Evolutionary conservation across 768 basidiomycete genomes (phyloP).

Genomic region (Podaxis pistillaris): DNA sequence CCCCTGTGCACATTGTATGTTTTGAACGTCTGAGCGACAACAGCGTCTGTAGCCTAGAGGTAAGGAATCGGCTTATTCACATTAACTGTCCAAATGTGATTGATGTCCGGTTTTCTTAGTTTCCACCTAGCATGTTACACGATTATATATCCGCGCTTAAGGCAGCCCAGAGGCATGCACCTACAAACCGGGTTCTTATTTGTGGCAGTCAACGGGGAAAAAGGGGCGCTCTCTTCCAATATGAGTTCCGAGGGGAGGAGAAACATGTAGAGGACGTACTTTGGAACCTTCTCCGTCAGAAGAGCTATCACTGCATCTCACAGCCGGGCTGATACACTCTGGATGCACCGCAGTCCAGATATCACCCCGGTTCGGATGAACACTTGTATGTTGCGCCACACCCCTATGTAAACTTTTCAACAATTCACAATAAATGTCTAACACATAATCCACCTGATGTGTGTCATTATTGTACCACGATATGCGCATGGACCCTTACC

Average conservation of each 20-base stretch:
- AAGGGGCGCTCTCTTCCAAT: background rate
- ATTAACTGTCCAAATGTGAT: background rate
- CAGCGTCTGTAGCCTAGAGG: too few relatives aligned
- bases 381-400: too few relatives aligned
- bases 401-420: too few relatives aligned
- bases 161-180: background rate
- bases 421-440: too few relatives aligned
- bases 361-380: too few relatives aligned
- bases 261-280: background rate
- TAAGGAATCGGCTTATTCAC: background rate
- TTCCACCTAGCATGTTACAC: background rate
- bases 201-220: background rate
- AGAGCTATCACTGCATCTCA: background rate
- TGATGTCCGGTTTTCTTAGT: background rate
- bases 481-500: too few relatives aligned
- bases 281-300: too few relatives aligned
- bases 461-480: too few relatives aligned
- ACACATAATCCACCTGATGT: too few relatives aligned
- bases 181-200: background rate
- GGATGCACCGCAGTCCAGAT: too few relatives aligned
- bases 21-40: too few relatives aligned
- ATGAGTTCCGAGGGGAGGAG: background rate
- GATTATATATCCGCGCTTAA: background rate
- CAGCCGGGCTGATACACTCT: background rate
- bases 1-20: background rate